phyloP scores from a whole-genome alignment of 2,329 filamentous ascomycete species.

The Fusarium mexicanum region DNA sequence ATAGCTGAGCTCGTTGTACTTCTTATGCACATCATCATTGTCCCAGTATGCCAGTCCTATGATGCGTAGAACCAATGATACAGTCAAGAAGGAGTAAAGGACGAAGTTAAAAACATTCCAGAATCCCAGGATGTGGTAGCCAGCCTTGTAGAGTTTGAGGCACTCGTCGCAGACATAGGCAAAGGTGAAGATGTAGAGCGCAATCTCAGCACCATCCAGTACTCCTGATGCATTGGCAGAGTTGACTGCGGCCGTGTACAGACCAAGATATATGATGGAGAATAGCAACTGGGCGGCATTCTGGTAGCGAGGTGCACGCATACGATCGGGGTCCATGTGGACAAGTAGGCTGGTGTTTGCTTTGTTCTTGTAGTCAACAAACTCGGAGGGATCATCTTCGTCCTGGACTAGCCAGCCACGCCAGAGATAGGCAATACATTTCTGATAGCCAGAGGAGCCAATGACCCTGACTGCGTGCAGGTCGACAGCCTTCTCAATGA shows the following conservation, averaged over 20 bases:
- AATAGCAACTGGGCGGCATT: constrained; percentile 89
- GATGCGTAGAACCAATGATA: constrained; percentile 82
- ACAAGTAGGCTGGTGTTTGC: constrained; percentile 79
- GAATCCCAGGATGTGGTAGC: constrained; percentile 89
- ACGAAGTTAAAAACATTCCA: constrained; percentile 96
- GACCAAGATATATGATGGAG: constrained; percentile 80
- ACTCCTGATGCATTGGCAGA: constrained; percentile 88
- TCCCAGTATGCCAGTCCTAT: constrained; percentile 75
- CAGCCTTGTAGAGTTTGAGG: constrained; percentile 93
- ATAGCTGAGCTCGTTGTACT: constrained; percentile 85
- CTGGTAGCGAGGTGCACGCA: constrained; percentile 92
- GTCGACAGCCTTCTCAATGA: constrained; percentile 92
- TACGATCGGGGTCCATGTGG: constrained; percentile 93
- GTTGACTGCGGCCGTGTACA: constrained; percentile 94
- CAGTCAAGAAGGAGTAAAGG: constrained; percentile 80
- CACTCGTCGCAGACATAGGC: constrained; percentile 91
- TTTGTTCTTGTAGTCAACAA: constrained; percentile 86
- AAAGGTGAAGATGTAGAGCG: constrained; percentile 90
- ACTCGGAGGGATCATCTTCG: constrained; percentile 87
- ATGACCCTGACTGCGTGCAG: constrained; percentile 90
- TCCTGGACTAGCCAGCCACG: constrained; percentile 97
- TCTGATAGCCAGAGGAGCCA: constrained; percentile 92
- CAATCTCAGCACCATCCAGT: constrained; percentile 82
- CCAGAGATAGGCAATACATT: constrained; percentile 94
- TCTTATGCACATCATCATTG: constrained; percentile 56